Conservation (phyloP, 768 basidiomycete genomes). For the Amylocystis lapponica region DNA sequence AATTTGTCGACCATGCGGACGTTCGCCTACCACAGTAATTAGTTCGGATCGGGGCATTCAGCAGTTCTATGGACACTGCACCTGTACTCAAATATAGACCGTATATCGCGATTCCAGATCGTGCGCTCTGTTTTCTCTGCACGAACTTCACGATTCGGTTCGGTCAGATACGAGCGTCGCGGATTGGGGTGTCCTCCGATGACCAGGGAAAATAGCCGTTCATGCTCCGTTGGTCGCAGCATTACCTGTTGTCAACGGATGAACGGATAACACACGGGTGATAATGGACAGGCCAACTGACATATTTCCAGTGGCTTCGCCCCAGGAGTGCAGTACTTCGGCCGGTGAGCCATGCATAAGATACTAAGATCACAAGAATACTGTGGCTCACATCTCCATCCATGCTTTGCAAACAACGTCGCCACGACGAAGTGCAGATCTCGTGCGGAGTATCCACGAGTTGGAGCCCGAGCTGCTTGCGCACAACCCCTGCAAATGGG, state of each 20-base stretch:
- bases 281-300: too few relatives aligned
- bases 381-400: constrained; percentile 25
- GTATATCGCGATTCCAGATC: constrained; percentile 1
- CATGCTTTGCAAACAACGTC: constrained; percentile 34
- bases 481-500: constrained; percentile 24
- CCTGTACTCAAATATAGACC: not conserved
- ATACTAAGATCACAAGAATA: not conserved
- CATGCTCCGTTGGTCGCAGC: constrained; percentile 1
- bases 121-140: not conserved
- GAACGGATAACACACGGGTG: too few relatives aligned
- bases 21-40: too few relatives aligned
- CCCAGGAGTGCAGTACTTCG: not conserved
- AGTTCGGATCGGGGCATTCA: too few relatives aligned
- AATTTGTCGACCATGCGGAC: constrained; percentile 43
- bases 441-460: constrained; percentile 33
- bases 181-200: not conserved
- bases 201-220: not conserved
- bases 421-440: constrained; percentile 24
- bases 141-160: not conserved
- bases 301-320: not conserved
- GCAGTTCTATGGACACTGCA: too few relatives aligned
- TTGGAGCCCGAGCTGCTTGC: constrained; percentile 35
- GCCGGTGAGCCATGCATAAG: not conserved
- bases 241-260: too few relatives aligned
- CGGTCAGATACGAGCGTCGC: not conserved